Evolutionary conservation across 2,329 filamentous ascomycete genomes (phyloP).

Genomic region (Beauveria sp.): DNA sequence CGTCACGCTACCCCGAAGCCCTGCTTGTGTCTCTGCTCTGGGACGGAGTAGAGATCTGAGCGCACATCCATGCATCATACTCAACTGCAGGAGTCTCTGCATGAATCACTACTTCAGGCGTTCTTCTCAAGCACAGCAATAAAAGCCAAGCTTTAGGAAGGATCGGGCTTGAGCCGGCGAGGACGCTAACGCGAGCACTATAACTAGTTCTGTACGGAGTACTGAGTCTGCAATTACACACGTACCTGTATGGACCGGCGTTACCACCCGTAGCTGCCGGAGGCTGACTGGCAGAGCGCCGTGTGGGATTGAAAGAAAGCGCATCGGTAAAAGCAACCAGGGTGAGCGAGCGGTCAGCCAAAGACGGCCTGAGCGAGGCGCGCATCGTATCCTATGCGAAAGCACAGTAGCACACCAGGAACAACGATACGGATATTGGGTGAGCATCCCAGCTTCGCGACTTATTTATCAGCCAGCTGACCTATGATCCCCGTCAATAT

Average conservation of each 20-base stretch:
- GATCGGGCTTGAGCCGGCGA: not conserved
- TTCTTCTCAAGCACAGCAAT: too few species aligned
- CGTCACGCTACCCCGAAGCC: too few species aligned
- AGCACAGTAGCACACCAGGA: not conserved
- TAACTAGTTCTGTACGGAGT: not conserved
- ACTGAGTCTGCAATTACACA: too few species aligned
- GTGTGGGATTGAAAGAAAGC: not conserved
- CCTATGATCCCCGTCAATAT: not conserved
- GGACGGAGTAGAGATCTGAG: not conserved
- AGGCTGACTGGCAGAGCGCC: not conserved
- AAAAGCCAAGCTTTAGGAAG: not conserved
- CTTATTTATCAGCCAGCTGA: not conserved
- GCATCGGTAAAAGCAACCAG: not conserved
- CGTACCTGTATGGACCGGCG: not conserved
- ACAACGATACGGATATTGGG: too few species aligned
- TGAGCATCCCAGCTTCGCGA: not conserved
- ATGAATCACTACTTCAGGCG: not conserved
- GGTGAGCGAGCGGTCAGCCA: not conserved
- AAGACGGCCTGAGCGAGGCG: not conserved
- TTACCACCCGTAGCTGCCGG: not conserved
- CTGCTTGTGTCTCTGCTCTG: too few species aligned
- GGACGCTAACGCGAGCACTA: conserved; percentile 3
- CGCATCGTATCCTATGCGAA: not conserved
- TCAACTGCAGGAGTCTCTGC: not conserved
- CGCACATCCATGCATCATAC: not conserved